Evolutionary conservation across 2,329 filamentous ascomycete species (phyloP).

Genomic region (Cladophialophora psammophila): DNA sequence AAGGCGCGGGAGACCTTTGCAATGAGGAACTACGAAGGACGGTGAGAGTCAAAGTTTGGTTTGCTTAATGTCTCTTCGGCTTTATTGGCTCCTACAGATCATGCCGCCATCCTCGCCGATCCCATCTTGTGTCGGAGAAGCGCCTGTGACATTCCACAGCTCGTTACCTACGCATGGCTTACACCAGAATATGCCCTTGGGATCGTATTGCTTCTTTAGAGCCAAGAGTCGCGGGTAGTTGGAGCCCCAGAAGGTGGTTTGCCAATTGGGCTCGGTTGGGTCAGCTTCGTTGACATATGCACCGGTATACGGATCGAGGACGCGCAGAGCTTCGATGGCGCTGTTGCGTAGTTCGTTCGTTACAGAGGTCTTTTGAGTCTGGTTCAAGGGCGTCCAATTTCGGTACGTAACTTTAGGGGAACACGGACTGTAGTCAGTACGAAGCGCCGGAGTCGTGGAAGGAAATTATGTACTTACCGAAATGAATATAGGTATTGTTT

Average conservation of each 20-base stretch:
- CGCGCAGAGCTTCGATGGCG: conserved; percentile 41
- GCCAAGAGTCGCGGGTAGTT: conserved; percentile 42
- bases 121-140: neutral
- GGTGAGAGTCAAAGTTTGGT: no score
- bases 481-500: conserved; percentile 5
- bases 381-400: conserved; percentile 6
- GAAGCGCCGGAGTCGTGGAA: neutral
- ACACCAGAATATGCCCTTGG: conserved; percentile 37
- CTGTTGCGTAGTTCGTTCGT: neutral
- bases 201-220: conserved; percentile 44
- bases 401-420: neutral
- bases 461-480: neutral
- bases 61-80: neutral
- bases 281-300: conserved; percentile 44
- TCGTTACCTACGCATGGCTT: conserved; percentile 42
- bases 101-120: neutral
- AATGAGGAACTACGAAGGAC: no score
- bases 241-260: conserved; percentile 49
- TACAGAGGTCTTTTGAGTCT: neutral
- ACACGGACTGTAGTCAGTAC: neutral
- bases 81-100: neutral
- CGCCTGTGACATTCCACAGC: conserved; percentile 28
- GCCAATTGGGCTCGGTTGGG: conserved; percentile 48
- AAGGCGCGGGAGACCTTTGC: no score
- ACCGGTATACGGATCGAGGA: conserved; percentile 41